These are phyloP conservation scores for Brettanomyces anomalus DNA, from an alignment of 805 yeast genomes.

Conservation along the genomic window DNA sequence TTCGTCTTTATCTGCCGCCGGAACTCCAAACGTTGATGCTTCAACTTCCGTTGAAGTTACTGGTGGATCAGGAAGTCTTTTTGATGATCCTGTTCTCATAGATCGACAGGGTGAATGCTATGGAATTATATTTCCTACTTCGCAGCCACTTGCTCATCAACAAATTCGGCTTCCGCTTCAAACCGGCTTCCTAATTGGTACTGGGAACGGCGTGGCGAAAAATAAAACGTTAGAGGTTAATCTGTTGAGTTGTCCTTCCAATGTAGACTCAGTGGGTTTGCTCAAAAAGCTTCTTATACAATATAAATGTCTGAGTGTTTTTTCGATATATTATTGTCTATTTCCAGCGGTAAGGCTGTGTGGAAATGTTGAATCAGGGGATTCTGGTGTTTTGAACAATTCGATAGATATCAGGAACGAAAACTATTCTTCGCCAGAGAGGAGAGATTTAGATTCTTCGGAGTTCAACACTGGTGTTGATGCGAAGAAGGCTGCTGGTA, in stretches of 20 bases:
- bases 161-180: conserved; percentile 62
- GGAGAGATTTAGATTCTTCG: background rate
- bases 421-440: background rate
- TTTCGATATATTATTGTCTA: conserved; percentile 19
- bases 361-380: conserved; percentile 27
- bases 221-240: conserved; percentile 46
- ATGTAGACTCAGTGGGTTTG: conserved; percentile 45
- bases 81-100: conserved; percentile 24
- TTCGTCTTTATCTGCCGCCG: background rate
- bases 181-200: conserved; percentile 56
- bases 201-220: conserved; percentile 12
- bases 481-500: background rate
- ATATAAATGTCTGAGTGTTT: conserved; percentile 37
- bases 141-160: conserved; percentile 62
- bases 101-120: conserved; percentile 43
- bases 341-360: conserved; percentile 7
- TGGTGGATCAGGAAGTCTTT: conserved; percentile 2
- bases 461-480: background rate
- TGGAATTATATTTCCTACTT: conserved; percentile 49
- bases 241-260: conserved; percentile 64
- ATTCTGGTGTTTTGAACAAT: conserved; percentile 14
- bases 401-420: conserved; percentile 6
- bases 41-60: conserved; percentile 1
- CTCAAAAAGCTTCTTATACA: conserved; percentile 51
- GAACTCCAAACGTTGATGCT: background rate